Base-by-base conservation (phyloP, 106 monocot genomes). In the Dendrobium catenatum region DNA sequence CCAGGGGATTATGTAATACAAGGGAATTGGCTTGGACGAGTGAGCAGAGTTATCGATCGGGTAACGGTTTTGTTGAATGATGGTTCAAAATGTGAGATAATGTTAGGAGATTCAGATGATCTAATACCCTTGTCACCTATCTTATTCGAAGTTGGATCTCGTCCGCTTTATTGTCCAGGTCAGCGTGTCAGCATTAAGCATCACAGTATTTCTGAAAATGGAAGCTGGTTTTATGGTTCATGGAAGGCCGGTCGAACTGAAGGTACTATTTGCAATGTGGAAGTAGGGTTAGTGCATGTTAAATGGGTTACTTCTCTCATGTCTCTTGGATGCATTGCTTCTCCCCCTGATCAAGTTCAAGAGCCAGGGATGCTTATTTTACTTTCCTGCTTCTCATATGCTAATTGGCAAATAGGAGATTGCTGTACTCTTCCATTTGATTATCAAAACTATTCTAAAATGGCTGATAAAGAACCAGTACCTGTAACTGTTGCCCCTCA, bases 331-430 rank as follows among this genome's bases (percentile, higher is more conserved):
- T 74, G 66, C 33, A 66, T 56, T 64, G 13, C 42, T 51, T 79
- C 84, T 56, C 68, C 66, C 74, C 93, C 91, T 59, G 40, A 80
- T 72, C 48, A 22, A 79, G 72, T 88, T 11, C 97, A 93, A 81
- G 83, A 88, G 56, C 89, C 89, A 58, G 86, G 83, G 56, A 87
- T 82, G 29, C 83, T 98, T 56, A 94, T 91, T 27, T 72, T 90
- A 77, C 83, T 98, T 72, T 84, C 89, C 17, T 98, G 91, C 80
- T 92, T 89, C 76, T 54, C 83, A 29, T 72, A 98, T 79, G 84
- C 92, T 42, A 93, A 88, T 79, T 98, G 97, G 97, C 94, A 98
- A 85, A 80, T 94, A 75, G 97, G 97, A 76, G 97, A 98, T 77
- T 94, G 89, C 87, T 98, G 97, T 84, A 87, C 80, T 17, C 89